Percentiles rank a stretch among this genome's conserved stretches.
phyloP scores from a whole-genome alignment of 2,329 filamentous ascomycete genomes.

The Teratosphaeria epicoccoides region DNA sequence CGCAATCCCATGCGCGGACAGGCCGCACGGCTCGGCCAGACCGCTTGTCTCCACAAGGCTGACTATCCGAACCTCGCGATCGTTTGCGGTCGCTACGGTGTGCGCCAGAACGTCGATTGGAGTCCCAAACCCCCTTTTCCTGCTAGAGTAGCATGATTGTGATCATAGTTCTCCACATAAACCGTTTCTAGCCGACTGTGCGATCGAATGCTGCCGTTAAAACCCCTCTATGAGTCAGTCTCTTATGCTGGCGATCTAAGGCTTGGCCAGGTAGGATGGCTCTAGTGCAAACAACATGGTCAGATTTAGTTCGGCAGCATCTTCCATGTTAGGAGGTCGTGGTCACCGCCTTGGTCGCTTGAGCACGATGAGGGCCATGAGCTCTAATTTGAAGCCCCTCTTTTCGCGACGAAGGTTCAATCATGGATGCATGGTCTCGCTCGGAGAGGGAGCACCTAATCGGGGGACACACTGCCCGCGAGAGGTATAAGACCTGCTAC shows the following conservation, averaged over 20 bases:
- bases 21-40: not conserved
- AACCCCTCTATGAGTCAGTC: too few relatives aligned
- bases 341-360: not conserved
- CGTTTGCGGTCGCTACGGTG: not conserved
- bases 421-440: not conserved
- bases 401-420: not conserved
- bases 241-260: too few relatives aligned
- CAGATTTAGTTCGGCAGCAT: not conserved
- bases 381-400: not conserved
- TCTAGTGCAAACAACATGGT: not conserved
- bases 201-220: too few relatives aligned
- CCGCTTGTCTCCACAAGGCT: not conserved
- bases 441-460: too few relatives aligned
- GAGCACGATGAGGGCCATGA: not conserved
- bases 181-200: too few relatives aligned
- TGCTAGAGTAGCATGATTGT: not conserved
- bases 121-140: not conserved
- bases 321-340: not conserved
- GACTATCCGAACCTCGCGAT: not conserved
- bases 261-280: not conserved
- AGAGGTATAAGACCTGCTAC: too few relatives aligned
- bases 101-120: not conserved
- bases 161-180: not conserved
- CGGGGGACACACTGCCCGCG: too few relatives aligned
- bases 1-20: not conserved